phyloP scores from a whole-genome alignment of 73 alveolate genomes.

The Tetrahymena borealis region DNA sequence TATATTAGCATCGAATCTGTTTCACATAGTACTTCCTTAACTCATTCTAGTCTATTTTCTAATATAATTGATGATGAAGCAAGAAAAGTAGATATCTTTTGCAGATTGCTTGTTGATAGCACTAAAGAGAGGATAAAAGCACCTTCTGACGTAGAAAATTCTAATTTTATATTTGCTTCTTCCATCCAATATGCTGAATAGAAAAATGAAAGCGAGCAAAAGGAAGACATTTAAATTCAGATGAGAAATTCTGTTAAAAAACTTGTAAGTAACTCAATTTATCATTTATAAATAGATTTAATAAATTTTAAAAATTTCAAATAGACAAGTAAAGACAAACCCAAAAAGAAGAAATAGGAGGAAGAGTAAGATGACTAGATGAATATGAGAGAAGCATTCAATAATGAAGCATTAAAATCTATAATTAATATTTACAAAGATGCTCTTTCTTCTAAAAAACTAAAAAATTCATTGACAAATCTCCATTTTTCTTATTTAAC shows the following conservation, averaged over 20 bases:
- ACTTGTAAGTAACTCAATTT: too few relatives aligned
- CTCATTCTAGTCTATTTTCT: not conserved
- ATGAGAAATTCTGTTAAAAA: too few relatives aligned
- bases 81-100: not conserved
- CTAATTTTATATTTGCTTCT: not conserved
- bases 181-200: not conserved
- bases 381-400: not conserved
- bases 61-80: not conserved
- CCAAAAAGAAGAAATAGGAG: not conserved
- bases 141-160: not conserved
- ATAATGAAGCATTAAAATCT: not conserved
- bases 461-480: not conserved
- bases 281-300: too few relatives aligned
- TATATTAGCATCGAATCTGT: not conserved
- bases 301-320: too few relatives aligned
- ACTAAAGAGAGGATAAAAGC: not conserved
- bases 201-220: too few relatives aligned
- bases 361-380: not conserved
- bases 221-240: too few relatives aligned
- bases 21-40: not conserved
- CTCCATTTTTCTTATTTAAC: not conserved
- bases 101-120: not conserved
- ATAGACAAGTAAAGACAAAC: not conserved
- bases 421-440: not conserved
- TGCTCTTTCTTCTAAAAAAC: not conserved